Percentiles rank a stretch among this genome's conserved stretches.
These are phyloP conservation scores for Solioccasus polychromus DNA, from an alignment of 768 basidiomycete genomes.

Conservation along the genomic window DNA sequence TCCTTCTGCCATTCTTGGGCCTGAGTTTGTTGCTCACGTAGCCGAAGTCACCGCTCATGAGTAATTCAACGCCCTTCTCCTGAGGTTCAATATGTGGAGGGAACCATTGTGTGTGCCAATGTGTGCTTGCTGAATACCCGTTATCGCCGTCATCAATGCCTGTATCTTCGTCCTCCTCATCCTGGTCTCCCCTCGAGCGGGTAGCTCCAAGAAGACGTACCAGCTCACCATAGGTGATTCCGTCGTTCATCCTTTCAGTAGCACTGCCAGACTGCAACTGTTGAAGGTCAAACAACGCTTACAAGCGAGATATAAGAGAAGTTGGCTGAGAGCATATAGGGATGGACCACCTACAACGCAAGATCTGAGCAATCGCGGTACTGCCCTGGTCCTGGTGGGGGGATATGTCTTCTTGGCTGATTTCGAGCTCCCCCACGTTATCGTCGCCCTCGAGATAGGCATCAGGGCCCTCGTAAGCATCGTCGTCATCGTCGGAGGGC, in stretches of 20 bases:
- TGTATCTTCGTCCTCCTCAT: constrained; percentile 41
- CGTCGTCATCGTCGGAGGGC: constrained; percentile 31
- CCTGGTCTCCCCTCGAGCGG: constrained; percentile 28
- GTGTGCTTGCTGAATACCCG: constrained; percentile 18
- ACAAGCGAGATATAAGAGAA: constrained; percentile 3
- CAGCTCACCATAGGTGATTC: constrained; percentile 25
- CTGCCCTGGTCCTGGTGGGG: neutral
- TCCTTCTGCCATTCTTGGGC: constrained; percentile 38
- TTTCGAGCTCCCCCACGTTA: constrained; percentile 34
- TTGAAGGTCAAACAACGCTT: constrained; percentile 31
- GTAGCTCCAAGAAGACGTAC: constrained; percentile 18
- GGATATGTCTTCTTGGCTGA: constrained; percentile 21
- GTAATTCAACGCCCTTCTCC: constrained; percentile 57
- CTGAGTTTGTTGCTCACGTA: constrained; percentile 50
- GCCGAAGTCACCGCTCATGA: constrained; percentile 81
- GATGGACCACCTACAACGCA: constrained; percentile 28
- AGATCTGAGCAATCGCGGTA: constrained; percentile 24
- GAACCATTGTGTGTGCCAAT: constrained; percentile 34
- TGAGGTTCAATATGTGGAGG: constrained; percentile 54
- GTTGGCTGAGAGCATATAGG: neutral
- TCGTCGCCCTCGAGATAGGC: constrained; percentile 35
- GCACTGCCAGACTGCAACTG: constrained; percentile 15
- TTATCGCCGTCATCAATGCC: constrained; percentile 37
- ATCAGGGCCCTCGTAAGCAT: constrained; percentile 34
- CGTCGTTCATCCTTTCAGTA: constrained; percentile 8